phyloP scores from a whole-genome alignment of 257 asterid genomes.

The Lycium barbarum region DNA sequence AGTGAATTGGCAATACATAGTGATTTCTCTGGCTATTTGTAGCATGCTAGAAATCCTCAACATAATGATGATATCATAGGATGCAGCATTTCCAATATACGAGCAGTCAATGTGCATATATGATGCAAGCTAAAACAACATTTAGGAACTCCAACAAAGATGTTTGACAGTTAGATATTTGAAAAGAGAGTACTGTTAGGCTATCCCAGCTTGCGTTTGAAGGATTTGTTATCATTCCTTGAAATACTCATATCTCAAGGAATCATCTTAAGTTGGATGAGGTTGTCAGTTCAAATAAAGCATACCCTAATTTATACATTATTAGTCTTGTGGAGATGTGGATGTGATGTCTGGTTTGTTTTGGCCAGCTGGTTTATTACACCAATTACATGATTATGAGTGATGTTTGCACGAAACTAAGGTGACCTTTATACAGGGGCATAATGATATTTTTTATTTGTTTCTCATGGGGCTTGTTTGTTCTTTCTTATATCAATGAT shows the following conservation, averaged over 20 bases:
- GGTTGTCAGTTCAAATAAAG: not conserved
- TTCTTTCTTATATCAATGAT: slow-evolving; percentile 9
- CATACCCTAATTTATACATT: not conserved
- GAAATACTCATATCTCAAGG: not conserved
- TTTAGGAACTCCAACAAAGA: not conserved
- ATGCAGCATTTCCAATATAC: not conserved
- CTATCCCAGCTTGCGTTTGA: not conserved
- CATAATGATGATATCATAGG: not conserved
- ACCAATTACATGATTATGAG: not conserved
- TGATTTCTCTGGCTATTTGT: not conserved
- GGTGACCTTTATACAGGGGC: not conserved
- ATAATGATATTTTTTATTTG: not conserved
- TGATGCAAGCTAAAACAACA: slow-evolving; percentile 19
- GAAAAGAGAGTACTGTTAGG: not conserved
- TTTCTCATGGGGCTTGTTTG: not conserved
- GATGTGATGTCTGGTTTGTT: not conserved
- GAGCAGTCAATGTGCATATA: not conserved
- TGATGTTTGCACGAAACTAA: slow-evolving; percentile 18
- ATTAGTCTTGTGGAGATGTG: not conserved
- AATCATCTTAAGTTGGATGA: slow-evolving; percentile 5
- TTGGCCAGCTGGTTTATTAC: not conserved
- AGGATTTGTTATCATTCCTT: not conserved
- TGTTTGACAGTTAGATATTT: not conserved
- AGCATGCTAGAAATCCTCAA: not conserved
- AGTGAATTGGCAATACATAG: not conserved